These are phyloP conservation scores for Rhytidiadelphus loreus DNA, from an alignment of 225 moss, liverwort and hornwort genomes.

Conservation along the genomic window DNA sequence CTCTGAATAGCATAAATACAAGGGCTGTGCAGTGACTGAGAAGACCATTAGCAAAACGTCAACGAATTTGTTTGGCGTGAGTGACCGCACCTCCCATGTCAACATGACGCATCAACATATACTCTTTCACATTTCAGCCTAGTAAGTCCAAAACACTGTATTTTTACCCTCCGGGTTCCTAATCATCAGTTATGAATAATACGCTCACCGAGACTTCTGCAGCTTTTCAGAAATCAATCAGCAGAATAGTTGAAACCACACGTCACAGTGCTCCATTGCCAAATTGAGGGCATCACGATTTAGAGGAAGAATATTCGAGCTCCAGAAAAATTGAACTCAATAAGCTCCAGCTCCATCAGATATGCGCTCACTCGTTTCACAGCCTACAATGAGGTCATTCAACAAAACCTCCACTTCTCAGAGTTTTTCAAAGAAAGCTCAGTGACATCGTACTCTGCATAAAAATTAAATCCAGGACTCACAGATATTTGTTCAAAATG, in stretches of 20 bases:
- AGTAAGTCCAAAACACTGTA: neutral
- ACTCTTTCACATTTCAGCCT: neutral
- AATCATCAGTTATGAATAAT: neutral
- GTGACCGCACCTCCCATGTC: neutral
- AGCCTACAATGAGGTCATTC: conserved; percentile 36
- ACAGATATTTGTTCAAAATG: neutral
- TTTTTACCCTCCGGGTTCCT: neutral
- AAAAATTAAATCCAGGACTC: neutral
- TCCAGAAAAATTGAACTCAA: conserved; percentile 87
- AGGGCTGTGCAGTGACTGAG: neutral
- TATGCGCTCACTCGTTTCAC: conserved; percentile 63
- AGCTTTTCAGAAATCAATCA: neutral
- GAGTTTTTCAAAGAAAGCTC: neutral
- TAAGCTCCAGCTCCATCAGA: conserved; percentile 77
- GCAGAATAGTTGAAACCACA: neutral
- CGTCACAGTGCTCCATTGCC: neutral
- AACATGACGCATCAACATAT: neutral
- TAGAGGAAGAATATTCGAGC: conserved; percentile 92
- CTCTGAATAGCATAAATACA: neutral
- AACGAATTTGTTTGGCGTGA: neutral
- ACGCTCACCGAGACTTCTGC: neutral
- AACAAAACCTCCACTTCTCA: neutral
- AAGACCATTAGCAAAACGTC: neutral
- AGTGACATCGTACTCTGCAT: neutral
- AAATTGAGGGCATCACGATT: neutral